These are phyloP conservation scores for Dichotomopilus funicola DNA, from an alignment of 2,329 filamentous ascomycete species.

Conservation along the genomic window DNA sequence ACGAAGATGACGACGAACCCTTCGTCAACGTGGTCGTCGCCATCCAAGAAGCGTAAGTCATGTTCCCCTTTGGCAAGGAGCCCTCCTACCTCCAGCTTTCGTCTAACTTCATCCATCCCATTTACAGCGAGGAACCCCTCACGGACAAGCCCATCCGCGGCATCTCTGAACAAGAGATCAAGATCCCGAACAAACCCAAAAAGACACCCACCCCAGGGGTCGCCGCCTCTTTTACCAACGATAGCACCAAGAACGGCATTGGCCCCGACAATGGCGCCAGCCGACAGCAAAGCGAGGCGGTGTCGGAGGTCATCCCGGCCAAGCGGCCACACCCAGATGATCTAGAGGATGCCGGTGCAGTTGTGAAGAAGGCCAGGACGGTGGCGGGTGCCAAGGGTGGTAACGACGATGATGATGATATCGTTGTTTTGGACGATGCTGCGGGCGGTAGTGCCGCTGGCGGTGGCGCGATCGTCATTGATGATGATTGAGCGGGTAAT, in stretches of 20 bases:
- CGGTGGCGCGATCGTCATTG: conserved; percentile 56
- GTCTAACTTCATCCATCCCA: conserved; percentile 24
- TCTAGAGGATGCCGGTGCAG: conserved; percentile 29
- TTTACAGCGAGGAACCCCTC: conserved; percentile 33
- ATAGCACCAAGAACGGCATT: conserved; percentile 32
- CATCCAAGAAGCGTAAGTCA: conserved; percentile 52
- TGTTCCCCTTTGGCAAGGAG: conserved; percentile 22
- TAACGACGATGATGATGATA: conserved; percentile 34
- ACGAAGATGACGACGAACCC: conserved; percentile 67
- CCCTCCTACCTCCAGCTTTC: conserved; percentile 7
- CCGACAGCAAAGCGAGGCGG: conserved; percentile 32
- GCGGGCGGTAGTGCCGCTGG: conserved; percentile 30
- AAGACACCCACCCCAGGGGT: conserved; percentile 33
- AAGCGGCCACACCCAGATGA: conserved; percentile 45
- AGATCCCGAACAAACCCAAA: conserved; percentile 50
- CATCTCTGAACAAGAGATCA: conserved; percentile 36
- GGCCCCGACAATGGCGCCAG: conserved; percentile 36
- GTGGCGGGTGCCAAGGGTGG: conserved; percentile 22
- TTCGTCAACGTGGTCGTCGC: conserved; percentile 75
- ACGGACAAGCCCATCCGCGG: conserved; percentile 51
- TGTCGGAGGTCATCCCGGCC: conserved; percentile 31
- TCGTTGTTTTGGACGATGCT: conserved; percentile 44
- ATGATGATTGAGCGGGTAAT: conserved; percentile 45
- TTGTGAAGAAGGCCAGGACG: conserved; percentile 45
- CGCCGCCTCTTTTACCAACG: not conserved